These are phyloP conservation scores for Sechiopsis laciniata DNA, from an alignment of 306 rosid genomes.

Conservation along the genomic window DNA sequence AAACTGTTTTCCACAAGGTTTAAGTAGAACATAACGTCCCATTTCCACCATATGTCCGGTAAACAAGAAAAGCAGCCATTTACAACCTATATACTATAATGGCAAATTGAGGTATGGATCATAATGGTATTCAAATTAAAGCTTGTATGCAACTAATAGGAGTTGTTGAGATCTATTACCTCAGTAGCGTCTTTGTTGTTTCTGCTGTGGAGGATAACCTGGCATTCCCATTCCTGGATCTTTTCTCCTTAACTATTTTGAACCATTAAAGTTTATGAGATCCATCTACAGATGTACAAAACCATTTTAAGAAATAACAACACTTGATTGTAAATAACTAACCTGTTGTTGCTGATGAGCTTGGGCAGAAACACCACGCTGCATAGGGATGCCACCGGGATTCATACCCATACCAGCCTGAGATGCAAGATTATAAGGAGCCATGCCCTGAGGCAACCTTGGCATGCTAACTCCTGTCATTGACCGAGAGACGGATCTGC, in stretches of 20 bases:
- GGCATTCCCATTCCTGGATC: constrained; percentile 54
- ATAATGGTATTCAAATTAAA: not conserved
- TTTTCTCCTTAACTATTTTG: constrained; percentile 56
- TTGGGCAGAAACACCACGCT: constrained; percentile 69
- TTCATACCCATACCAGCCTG: constrained; percentile 87
- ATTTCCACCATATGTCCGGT: constrained; percentile 8
- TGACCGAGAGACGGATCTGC: constrained; percentile 64
- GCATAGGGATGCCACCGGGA: constrained; percentile 83
- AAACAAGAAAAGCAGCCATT: not conserved
- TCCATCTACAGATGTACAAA: not conserved
- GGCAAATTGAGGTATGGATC: not conserved
- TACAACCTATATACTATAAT: not conserved
- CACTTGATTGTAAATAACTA: constrained; percentile 7
- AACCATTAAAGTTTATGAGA: not conserved
- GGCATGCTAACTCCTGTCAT: constrained; percentile 59
- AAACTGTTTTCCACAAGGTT: not conserved
- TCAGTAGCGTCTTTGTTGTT: constrained; percentile 48
- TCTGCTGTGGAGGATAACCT: constrained; percentile 62
- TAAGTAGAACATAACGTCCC: not conserved
- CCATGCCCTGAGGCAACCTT: constrained; percentile 70
- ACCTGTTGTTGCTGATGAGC: constrained; percentile 89
- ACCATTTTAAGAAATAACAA: no score
- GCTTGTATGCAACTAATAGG: not conserved
- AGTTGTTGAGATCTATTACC: constrained; percentile 29
- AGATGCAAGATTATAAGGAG: constrained; percentile 68